A percentile compares a stretch with the other conserved stretches of the same genome.
phyloP scores from a whole-genome alignment of 2,329 filamentous ascomycete genomes.

The Helminthosporium solani region DNA sequence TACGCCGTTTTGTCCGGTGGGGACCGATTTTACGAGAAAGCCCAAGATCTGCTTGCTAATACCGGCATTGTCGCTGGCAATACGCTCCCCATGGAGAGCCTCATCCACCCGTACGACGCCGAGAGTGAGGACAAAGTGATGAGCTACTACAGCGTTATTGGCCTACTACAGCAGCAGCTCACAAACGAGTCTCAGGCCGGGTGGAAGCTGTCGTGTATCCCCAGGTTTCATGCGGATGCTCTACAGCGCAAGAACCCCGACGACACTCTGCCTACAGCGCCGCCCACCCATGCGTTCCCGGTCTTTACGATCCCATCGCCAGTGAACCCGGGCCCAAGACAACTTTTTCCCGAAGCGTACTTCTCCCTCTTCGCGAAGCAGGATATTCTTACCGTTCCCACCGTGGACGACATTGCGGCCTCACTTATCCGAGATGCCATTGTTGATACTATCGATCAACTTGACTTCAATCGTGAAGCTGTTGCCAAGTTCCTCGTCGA shows the following conservation, averaged over 20 bases:
- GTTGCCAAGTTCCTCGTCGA: conserved; percentile 90
- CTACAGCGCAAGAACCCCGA: conserved; percentile 63
- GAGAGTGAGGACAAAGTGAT: conserved; percentile 64
- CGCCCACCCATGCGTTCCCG: conserved; percentile 75
- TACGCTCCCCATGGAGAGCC: conserved; percentile 76
- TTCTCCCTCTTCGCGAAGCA: conserved; percentile 89
- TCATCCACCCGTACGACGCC: conserved; percentile 80
- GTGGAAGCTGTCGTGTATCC: conserved; percentile 71
- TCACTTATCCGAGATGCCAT: conserved; percentile 83
- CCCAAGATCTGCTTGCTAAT: conserved; percentile 80
- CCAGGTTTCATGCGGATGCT: conserved; percentile 51
- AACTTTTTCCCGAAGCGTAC: conserved; percentile 89
- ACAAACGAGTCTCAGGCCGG: conserved; percentile 70
- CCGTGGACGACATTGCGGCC: conserved; percentile 71
- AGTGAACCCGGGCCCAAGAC: conserved; percentile 70
- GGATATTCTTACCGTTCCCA: conserved; percentile 85
- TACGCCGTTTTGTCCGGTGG: conserved; percentile 64
- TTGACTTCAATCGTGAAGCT: conserved; percentile 88
- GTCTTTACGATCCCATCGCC: conserved; percentile 71
- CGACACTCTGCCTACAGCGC: conserved; percentile 52
- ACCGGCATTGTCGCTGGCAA: conserved; percentile 93
- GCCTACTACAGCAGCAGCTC: conserved; percentile 81
- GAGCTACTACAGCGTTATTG: conserved; percentile 70
- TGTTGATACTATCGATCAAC: conserved; percentile 87
- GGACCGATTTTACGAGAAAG: conserved; percentile 60